Evolutionary conservation across 495 filamentous ascomycete species (phyloP).

Genomic region (Paragyromitra xinjiangensis): DNA sequence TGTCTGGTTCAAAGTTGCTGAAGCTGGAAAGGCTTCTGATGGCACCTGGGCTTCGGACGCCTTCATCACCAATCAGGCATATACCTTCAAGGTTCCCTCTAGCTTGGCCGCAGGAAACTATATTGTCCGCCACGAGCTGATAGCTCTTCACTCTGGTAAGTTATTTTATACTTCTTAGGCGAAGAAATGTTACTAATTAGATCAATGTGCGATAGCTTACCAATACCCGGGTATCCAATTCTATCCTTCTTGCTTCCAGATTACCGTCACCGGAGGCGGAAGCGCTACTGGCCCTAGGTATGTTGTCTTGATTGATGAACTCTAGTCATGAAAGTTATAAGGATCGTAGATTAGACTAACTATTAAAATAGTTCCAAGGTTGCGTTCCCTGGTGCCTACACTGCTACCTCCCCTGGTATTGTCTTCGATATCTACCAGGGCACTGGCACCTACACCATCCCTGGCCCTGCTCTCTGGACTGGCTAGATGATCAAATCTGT

Average conservation of each 20-base stretch:
- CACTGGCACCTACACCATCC: constrained; percentile 47
- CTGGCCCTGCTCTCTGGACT: constrained; percentile 37
- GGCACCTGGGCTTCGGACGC: constrained; percentile 68
- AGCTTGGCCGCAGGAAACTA: constrained; percentile 70
- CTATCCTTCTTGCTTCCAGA: constrained; percentile 77
- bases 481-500: constrained; percentile 2
- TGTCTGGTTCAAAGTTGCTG: constrained; percentile 72
- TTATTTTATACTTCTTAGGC: no score
- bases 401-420: constrained; percentile 67
- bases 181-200: background rate
- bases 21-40: constrained; percentile 63
- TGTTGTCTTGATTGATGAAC: background rate
- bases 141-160: constrained; percentile 69
- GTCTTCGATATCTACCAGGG: constrained; percentile 69
- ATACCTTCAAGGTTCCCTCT: constrained; percentile 71
- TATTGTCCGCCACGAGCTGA: constrained; percentile 76
- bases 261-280: constrained; percentile 70
- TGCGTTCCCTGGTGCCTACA: constrained; percentile 65
- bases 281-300: constrained; percentile 63
- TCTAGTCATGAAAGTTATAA: constrained; percentile 49
- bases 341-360: constrained; percentile 46
- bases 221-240: constrained; percentile 70
- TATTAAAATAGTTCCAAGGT: constrained; percentile 57
- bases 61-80: constrained; percentile 67
- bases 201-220: constrained; percentile 34